Base-by-base conservation (phyloP, 2,329 filamentous ascomycete genomes). In the Fonsecaea pugnacius region DNA sequence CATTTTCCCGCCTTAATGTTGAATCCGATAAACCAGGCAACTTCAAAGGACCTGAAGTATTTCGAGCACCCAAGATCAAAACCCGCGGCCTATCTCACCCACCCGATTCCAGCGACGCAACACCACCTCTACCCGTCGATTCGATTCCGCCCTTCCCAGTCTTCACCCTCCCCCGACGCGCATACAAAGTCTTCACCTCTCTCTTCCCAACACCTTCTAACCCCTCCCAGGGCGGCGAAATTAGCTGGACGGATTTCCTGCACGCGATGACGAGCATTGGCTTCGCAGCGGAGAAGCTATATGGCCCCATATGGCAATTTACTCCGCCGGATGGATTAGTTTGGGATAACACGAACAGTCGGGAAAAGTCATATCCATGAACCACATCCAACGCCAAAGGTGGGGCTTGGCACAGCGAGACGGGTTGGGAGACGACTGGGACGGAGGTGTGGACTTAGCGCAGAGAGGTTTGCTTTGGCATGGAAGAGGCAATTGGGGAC, bases 261-360 rank as follows among this genome's bases (percentile, higher is more conserved):
- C 79, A 81, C 63, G 83, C 84, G 0, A 82, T 87, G 80, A 66
- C 69, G 0, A 75, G 75, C 0, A 76, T 78, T 0, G 85, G 84
- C 0, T 87, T 88, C 59, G 64, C 70, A 0, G 78, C 79, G 0
- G 75, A 85, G 73, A 87, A 89, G 73, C 76, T 87, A 0, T 86
- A 87, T 64, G 84, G 85, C 0, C 87, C 83, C 1, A 82, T 82
- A 0, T 89, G 86, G 86, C 82, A 86, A 10, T 88, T 88, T 65
- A 77, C 75, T 14, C 82, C 82, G 3, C 71, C 71, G 4, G 69
- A 68, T 2, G 58, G 58, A 54, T 64, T 79, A 24, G 77, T 81
- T 58, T 76, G 80, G n/a, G 46, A 40, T 14, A 51, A 51, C 32
- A 38, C 43, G 24, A 46, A 43, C 0, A 75, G 80, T 43, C 73